These are phyloP conservation scores for Dimocarpus longan DNA, from an alignment of 345 rosid genomes.

Conservation along the genomic window DNA sequence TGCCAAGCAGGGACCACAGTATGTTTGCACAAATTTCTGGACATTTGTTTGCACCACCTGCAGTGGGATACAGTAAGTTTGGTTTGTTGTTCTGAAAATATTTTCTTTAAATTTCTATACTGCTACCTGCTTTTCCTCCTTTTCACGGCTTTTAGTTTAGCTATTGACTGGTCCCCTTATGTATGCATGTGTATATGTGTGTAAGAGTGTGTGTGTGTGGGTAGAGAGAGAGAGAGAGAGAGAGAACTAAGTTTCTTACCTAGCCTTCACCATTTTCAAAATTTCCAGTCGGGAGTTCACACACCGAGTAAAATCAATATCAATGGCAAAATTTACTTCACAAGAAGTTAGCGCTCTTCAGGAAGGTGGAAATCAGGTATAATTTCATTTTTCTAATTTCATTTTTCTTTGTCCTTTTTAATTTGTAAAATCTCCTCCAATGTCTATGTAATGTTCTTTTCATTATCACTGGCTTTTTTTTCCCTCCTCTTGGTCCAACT, in stretches of 20 bases:
- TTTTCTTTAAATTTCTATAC: slow-evolving; percentile 10
- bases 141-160: background rate
- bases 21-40: slow-evolving; percentile 97
- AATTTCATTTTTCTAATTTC: slow-evolving; percentile 6
- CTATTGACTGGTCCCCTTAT: background rate
- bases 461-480: background rate
- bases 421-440: background rate
- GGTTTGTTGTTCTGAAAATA: background rate
- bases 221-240: background rate
- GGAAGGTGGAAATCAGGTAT: slow-evolving; percentile 97
- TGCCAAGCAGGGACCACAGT: slow-evolving; percentile 85
- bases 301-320: slow-evolving; percentile 90
- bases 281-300: slow-evolving; percentile 87
- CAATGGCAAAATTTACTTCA: slow-evolving; percentile 91
- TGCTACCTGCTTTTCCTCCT: slow-evolving; percentile 9
- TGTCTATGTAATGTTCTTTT: slow-evolving; percentile 12
- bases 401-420: background rate
- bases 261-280: slow-evolving; percentile 18
- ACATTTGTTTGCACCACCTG: slow-evolving; percentile 94
- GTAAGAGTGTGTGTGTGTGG: background rate
- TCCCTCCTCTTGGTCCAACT: background rate
- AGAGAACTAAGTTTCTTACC: slow-evolving; percentile 7
- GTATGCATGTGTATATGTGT: background rate
- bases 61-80: slow-evolving; percentile 96
- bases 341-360: slow-evolving; percentile 85